Evolutionary conservation across 1,284 basidiomycete species (phyloP).

Genomic region (Xerocomus amazonicus): DNA sequence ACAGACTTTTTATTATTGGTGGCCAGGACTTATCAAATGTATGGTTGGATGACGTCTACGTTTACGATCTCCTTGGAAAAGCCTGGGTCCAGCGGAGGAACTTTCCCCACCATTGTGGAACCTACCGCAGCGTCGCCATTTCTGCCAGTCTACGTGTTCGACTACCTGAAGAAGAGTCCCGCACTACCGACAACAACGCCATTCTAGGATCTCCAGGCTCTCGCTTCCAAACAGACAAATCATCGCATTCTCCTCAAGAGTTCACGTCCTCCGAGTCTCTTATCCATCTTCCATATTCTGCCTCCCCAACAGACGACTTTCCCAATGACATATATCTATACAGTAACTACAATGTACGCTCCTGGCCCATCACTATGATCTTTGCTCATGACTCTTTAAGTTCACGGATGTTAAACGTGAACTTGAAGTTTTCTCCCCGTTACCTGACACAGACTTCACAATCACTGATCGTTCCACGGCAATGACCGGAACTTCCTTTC

Average conservation of each 20-base stretch:
- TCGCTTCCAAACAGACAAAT: conserved; percentile 51
- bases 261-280: conserved; percentile 59
- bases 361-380: conserved; percentile 13
- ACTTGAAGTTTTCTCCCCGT: conserved; percentile 80
- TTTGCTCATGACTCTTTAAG: conserved; percentile 39
- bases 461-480: conserved; percentile 72
- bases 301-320: conserved; percentile 64
- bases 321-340: conserved; percentile 80
- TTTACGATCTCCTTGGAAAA: conserved; percentile 72
- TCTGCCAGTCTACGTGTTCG: conserved; percentile 66
- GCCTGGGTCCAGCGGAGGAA: conserved; percentile 77
- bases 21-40: conserved; percentile 90
- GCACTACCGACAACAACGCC: conserved; percentile 37
- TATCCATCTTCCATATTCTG: conserved; percentile 72
- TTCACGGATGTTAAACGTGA: conserved; percentile 94
- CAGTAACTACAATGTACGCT: conserved; percentile 83
- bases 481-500: conserved; percentile 74
- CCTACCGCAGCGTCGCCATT: conserved; percentile 87
- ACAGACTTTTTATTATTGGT: conserved; percentile 88
- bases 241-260: conserved; percentile 34
- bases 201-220: conserved; percentile 53
- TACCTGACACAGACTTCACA: conserved; percentile 67
- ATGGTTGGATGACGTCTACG: conserved; percentile 89
- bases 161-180: conserved; percentile 59
- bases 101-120: conserved; percentile 87